Evolutionary conservation across 2,329 filamentous ascomycete genomes (phyloP).

Genomic region (Cladosporium sp.): DNA sequence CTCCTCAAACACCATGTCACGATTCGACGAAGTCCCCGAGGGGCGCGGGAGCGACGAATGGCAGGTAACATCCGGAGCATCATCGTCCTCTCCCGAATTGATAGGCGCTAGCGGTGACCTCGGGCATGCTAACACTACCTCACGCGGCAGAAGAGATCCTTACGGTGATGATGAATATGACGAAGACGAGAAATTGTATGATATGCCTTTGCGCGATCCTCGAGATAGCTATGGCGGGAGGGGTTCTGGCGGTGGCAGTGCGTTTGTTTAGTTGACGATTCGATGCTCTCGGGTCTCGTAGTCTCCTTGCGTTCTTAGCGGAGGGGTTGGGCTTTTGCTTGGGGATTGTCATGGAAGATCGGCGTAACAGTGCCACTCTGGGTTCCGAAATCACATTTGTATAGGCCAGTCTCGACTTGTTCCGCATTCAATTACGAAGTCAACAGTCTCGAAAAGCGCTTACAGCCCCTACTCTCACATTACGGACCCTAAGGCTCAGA

Average conservation of each 20-base stretch:
- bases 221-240: constrained; percentile 12
- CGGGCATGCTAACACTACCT: constrained; percentile 12
- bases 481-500: too few relatives aligned
- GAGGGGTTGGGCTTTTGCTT: neutral
- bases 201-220: constrained; percentile 22
- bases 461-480: too few relatives aligned
- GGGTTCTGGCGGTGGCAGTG: constrained; percentile 13
- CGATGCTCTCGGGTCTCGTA: neutral
- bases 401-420: neutral
- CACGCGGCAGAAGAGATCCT: constrained; percentile 14
- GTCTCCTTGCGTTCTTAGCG: neutral
- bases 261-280: constrained; percentile 17
- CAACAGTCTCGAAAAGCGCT: too few relatives aligned
- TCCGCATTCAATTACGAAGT: too few relatives aligned
- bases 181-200: constrained; percentile 22
- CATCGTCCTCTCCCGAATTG: constrained; percentile 25
- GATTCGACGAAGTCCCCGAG: constrained; percentile 16
- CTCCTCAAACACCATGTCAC: constrained; percentile 16
- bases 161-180: constrained; percentile 19
- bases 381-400: neutral
- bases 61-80: constrained; percentile 28
- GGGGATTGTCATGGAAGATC: neutral
- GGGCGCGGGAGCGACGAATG: constrained; percentile 28
- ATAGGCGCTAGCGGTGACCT: constrained; percentile 22
- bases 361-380: neutral